phyloP scores from a whole-genome alignment of 2,329 filamentous ascomycete species.

The Pseudogymnoascus sp. region DNA sequence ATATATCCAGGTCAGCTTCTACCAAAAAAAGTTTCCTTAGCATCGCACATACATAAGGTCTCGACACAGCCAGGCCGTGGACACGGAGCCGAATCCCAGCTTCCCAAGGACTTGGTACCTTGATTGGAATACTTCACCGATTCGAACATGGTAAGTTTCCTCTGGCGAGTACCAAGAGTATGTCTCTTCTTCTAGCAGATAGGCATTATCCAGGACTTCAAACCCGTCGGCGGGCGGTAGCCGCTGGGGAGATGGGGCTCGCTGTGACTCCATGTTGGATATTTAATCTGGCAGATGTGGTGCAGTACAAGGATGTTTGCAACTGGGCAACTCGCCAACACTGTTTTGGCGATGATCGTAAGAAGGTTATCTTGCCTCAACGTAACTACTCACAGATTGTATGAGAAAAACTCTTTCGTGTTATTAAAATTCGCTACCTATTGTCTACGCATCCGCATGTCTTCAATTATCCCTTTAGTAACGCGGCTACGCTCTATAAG shows the following conservation, averaged over 20 bases:
- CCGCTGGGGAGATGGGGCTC: not conserved
- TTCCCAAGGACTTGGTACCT: constrained; percentile 25
- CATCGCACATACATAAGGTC: constrained; percentile 17
- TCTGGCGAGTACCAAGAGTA: constrained; percentile 20
- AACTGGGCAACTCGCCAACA: not conserved
- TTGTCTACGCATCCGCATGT: not conserved
- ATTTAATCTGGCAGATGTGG: not conserved
- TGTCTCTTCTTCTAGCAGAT: constrained; percentile 22
- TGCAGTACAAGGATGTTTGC: not conserved
- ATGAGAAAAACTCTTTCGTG: too few relatives aligned
- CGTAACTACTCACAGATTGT: too few relatives aligned
- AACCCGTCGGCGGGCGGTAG: not conserved
- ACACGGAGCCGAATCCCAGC: constrained; percentile 21
- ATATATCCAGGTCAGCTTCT: not conserved
- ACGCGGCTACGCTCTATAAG: not conserved
- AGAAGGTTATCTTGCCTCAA: not conserved
- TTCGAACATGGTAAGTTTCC: constrained; percentile 22
- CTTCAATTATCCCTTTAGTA: not conserved
- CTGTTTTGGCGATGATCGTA: not conserved
- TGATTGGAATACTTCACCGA: constrained; percentile 21
- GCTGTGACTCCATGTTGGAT: not conserved
- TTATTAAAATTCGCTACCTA: too few relatives aligned
- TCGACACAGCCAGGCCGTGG: constrained; percentile 22
- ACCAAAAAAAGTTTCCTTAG: not conserved
- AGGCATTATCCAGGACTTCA: constrained; percentile 7